These are phyloP conservation scores for Hanseniaspora gamundiae DNA, from an alignment of 1,139 yeast species.

Conservation along the genomic window DNA sequence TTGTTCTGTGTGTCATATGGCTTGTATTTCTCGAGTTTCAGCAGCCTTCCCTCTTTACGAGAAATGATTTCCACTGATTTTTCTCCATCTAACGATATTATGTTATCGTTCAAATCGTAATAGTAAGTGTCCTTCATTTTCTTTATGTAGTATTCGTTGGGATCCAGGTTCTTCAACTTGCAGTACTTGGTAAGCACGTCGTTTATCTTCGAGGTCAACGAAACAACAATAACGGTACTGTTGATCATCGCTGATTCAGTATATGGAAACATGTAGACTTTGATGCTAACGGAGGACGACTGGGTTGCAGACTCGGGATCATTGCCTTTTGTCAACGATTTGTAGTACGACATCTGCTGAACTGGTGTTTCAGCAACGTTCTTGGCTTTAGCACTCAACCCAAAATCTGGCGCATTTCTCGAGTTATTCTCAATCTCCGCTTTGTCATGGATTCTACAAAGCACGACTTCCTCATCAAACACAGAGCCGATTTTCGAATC, in stretches of 20 bases:
- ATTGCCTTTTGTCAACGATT: conserved; percentile 21
- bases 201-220: conserved; percentile 24
- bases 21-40: conserved; percentile 19
- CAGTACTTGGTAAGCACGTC: conserved; percentile 26
- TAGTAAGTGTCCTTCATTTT: conserved; percentile 19
- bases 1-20: conserved; percentile 13
- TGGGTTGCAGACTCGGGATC: conserved; percentile 15
- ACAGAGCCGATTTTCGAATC: conserved; percentile 42
- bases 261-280: conserved; percentile 24
- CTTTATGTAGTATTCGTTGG: conserved; percentile 25
- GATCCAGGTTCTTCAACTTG: conserved; percentile 23
- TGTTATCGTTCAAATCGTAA: conserved; percentile 26
- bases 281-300: conserved; percentile 17
- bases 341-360: conserved; percentile 26
- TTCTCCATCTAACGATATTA: conserved; percentile 26
- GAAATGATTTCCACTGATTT: conserved; percentile 19
- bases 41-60: conserved; percentile 21
- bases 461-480: conserved; percentile 56
- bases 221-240: conserved; percentile 20
- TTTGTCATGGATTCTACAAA: conserved; percentile 35
- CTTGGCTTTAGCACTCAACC: neutral
- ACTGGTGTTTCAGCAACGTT: neutral
- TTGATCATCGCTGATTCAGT: conserved; percentile 18
- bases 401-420: conserved; percentile 41
- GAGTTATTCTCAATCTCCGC: conserved; percentile 28